A percentile compares a stretch with the other conserved stretches of the same genome.
Evolutionary conservation across 1,284 basidiomycete genomes (phyloP).

Genomic region (Tilletia caries): DNA sequence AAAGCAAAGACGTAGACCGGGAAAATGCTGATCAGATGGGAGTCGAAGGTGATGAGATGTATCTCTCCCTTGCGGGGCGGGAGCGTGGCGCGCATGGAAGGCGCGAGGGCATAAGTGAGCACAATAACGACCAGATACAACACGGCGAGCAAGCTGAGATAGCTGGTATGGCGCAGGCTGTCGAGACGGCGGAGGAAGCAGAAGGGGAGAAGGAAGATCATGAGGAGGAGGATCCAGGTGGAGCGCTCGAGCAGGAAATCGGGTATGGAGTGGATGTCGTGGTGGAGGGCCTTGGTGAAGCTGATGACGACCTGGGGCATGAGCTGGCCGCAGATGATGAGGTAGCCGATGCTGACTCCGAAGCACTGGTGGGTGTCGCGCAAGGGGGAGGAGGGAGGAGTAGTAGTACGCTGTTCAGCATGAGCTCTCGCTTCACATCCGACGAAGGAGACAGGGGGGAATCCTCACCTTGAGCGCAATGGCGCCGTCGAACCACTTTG

Average conservation of each 20-base stretch:
- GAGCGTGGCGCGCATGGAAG: constrained; percentile 27
- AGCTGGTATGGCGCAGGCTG: constrained; percentile 68
- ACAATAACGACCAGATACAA: constrained; percentile 55
- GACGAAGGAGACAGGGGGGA: background rate
- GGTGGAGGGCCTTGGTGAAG: constrained; percentile 57
- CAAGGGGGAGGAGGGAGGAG: constrained; percentile 56
- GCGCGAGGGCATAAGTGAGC: constrained; percentile 38
- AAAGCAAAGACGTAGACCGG: constrained; percentile 90
- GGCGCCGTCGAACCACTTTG: constrained; percentile 82
- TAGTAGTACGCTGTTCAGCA: background rate
- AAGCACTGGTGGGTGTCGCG: constrained; percentile 31
- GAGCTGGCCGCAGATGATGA: constrained; percentile 57
- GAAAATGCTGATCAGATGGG: constrained; percentile 74
- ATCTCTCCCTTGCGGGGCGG: constrained; percentile 36
- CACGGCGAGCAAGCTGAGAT: constrained; percentile 79
- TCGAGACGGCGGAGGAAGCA: constrained; percentile 78
- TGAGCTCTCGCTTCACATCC: background rate
- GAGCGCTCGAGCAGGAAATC: constrained; percentile 63
- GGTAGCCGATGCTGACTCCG: constrained; percentile 86
- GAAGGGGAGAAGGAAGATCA: constrained; percentile 78
- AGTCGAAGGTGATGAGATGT: constrained; percentile 62
- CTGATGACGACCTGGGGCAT: constrained; percentile 89
- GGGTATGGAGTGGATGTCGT: constrained; percentile 31
- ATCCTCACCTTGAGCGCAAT: constrained; percentile 69
- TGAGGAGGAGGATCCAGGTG: constrained; percentile 78